Conservation (phyloP, 495 filamentous ascomycete genomes). For the Wilcoxina mikolae region DNA sequence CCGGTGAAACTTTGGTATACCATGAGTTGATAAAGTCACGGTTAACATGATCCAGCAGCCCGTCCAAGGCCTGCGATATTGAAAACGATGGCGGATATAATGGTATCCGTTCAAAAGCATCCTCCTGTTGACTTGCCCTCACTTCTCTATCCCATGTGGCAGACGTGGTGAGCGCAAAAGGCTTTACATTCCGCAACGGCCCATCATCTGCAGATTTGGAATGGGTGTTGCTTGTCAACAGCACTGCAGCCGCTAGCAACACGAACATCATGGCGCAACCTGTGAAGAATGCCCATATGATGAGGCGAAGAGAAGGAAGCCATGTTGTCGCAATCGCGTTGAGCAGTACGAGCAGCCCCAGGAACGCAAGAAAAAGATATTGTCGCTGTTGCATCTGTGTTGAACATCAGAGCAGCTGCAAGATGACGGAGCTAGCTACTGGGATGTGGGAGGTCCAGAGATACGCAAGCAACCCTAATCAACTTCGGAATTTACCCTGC, state of each 20-base stretch:
- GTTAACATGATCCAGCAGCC: slow-evolving; percentile 57
- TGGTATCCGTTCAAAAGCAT: slow-evolving; percentile 37
- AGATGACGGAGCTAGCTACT: slow-evolving; percentile 2
- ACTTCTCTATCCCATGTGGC: slow-evolving; percentile 18
- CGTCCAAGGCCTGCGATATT: slow-evolving; percentile 68
- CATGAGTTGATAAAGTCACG: slow-evolving; percentile 79
- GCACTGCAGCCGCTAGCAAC: slow-evolving; percentile 9
- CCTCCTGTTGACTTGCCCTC: slow-evolving; percentile 14
- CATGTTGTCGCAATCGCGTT: slow-evolving; percentile 10
- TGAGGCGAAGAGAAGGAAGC: slow-evolving; percentile 21
- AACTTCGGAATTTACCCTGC: neutral
- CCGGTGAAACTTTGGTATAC: slow-evolving; percentile 75
- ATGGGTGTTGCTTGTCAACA: slow-evolving; percentile 10
- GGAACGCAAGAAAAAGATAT: neutral
- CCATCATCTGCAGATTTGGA: slow-evolving; percentile 2
- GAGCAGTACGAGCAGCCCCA: slow-evolving; percentile 4
- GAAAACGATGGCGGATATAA: slow-evolving; percentile 65
- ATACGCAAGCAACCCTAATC: neutral
- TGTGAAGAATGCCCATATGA: slow-evolving; percentile 27
- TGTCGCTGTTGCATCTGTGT: slow-evolving; percentile 1
- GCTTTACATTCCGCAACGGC: slow-evolving; percentile 15
- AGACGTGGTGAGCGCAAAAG: slow-evolving; percentile 19
- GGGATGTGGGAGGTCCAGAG: neutral
- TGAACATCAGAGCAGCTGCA: neutral
- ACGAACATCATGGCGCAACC: slow-evolving; percentile 12